Base-by-base conservation (phyloP, 2,329 filamentous ascomycete species). In the Phaeoacremonium minimum region DNA sequence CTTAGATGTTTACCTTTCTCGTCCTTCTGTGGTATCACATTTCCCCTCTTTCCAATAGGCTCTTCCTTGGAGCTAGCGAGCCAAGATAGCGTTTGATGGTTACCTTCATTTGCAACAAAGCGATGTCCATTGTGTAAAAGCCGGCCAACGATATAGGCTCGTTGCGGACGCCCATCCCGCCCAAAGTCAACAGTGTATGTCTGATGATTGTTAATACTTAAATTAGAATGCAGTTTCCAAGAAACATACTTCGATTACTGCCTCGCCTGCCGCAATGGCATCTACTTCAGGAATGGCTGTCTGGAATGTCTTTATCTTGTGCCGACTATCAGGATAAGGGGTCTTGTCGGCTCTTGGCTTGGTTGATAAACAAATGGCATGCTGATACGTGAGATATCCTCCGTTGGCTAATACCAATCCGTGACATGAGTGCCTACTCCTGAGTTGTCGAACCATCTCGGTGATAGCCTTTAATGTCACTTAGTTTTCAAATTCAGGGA, bases 361-460 rank as follows among this genome's bases (percentile, higher is more conserved):
- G 0, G 58, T 66, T 0, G 77, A 80, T 2, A 85, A 56, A 32
- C 76, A 71, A 1, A 85, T 48, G 4, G 71, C 77, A 48, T 84
- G 72, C 49, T 85, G 77, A 49, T 84, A 80, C 0, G 76, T 80
- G n/a, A 82, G 44, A 18, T 77, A 66, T 0, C 81, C 81, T 1
- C 81, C 80, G 47, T 85, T 85, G 2, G 80, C 80, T 12, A 85
- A 66, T 4, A 85, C 61, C 0, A 85, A 53, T 3, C 77, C 80
- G 12, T 63, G 72, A 4, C 54, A 61, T 2, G 62, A 63, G 16
- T 60, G 64, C 0, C 64, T 62, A 7, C 51, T 49, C 8, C 78
- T 64, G 4, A 84, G 52, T 37, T 69, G 61, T 5, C 77, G 69
- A 1, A 65, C 60, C 66, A 80, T 76, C 49, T 73, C 73, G 8